Conservation (phyloP, 768 basidiomycete genomes). For the Megacollybia marginata region DNA sequence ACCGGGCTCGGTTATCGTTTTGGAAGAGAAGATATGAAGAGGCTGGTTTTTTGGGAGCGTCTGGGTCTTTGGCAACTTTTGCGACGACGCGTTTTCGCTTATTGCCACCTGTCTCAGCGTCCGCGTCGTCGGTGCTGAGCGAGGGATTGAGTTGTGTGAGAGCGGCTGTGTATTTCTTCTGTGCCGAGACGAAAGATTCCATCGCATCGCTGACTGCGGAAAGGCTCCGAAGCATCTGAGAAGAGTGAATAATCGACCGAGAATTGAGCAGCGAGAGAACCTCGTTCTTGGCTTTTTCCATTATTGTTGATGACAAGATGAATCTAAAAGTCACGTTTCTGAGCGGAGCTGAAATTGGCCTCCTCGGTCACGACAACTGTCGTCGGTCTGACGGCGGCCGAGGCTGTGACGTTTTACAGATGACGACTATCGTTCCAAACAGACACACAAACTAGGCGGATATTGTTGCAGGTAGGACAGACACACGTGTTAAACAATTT, state of each 20-base stretch:
- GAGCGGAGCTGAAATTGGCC: too few relatives aligned
- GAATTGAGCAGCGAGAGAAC: too few relatives aligned
- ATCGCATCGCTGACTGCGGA: too few relatives aligned
- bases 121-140: background rate
- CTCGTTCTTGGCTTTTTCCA: too few relatives aligned
- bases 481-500: conserved; percentile 1
- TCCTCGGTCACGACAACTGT: background rate
- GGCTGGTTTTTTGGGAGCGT: conserved; percentile 67
- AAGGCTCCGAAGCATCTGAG: too few relatives aligned
- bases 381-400: background rate
- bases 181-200: too few relatives aligned
- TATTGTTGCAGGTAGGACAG: background rate
- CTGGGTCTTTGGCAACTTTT: conserved; percentile 66
- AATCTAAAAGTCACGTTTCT: too few relatives aligned
- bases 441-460: conserved; percentile 21
- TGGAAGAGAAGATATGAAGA: conserved; percentile 72
- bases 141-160: background rate
- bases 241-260: too few relatives aligned
- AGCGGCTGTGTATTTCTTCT: background rate
- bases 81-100: conserved; percentile 54
- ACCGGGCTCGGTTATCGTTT: conserved; percentile 63
- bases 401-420: conserved; percentile 30
- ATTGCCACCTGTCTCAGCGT: conserved; percentile 28
- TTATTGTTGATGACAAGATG: too few relatives aligned
- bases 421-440: too few relatives aligned